Evolutionary conservation across 805 yeast species (phyloP).

Genomic region (Candida ponderosae): DNA sequence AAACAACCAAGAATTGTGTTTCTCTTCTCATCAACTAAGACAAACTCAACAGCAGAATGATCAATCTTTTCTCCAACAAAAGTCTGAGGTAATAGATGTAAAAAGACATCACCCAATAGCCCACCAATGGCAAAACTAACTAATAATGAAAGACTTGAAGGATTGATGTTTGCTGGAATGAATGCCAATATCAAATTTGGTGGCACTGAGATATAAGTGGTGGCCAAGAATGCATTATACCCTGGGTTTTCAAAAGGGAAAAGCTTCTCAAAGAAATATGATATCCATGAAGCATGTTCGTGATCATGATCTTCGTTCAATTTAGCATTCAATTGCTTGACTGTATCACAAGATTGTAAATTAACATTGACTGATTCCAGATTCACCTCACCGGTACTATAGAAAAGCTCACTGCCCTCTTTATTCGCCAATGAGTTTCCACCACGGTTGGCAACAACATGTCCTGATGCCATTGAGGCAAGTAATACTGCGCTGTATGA

Average conservation of each 20-base stretch:
- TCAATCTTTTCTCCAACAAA: constrained; percentile 44
- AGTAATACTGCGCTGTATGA: no score
- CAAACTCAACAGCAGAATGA: constrained; percentile 31
- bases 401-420: no score
- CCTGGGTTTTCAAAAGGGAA: constrained; percentile 50
- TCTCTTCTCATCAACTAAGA: constrained; percentile 43
- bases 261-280: constrained; percentile 31
- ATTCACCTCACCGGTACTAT: constrained; percentile 36
- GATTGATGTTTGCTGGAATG: constrained; percentile 49
- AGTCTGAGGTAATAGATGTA: constrained; percentile 66
- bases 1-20: constrained; percentile 43
- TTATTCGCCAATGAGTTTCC: no score
- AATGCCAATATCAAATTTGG: constrained; percentile 50
- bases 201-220: constrained; percentile 55
- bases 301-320: constrained; percentile 16
- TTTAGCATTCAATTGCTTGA: constrained; percentile 28
- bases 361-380: constrained; percentile 24
- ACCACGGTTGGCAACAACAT: no score
- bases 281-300: constrained; percentile 22
- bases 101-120: constrained; percentile 63
- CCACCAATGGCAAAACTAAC: constrained; percentile 77
- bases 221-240: constrained; percentile 55
- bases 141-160: constrained; percentile 40
- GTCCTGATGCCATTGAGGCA: neutral
- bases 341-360: constrained; percentile 30